Percentiles rank a stretch among this genome's conserved stretches.
phyloP scores from a whole-genome alignment of 148 eudicot genomes.

The Agrostemma githago region DNA sequence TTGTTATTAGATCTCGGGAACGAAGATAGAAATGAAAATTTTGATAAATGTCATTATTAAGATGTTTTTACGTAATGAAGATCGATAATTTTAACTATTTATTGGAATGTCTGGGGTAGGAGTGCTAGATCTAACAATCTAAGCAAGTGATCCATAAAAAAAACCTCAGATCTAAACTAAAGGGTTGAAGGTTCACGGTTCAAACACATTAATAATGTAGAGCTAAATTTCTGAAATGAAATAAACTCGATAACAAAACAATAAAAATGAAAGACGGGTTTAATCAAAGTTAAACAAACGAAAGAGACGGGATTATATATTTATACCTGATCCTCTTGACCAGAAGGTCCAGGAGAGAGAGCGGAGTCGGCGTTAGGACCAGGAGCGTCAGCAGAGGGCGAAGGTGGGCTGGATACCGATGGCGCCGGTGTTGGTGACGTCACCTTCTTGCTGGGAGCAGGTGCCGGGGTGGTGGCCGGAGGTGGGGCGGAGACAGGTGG shows the following conservation, averaged over 20 bases:
- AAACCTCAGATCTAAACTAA: conserved; percentile 7
- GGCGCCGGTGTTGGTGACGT: conserved; percentile 12
- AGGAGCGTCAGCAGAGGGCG: conserved; percentile 16
- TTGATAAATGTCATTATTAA: neutral
- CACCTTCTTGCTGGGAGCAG: conserved; percentile 10
- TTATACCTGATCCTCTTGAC: conserved; percentile 21
- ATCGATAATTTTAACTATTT: neutral
- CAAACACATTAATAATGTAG: too few species aligned
- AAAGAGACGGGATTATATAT: neutral
- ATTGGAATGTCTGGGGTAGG: too few species aligned
- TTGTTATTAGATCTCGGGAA: too few species aligned
- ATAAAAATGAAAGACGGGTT: too few species aligned
- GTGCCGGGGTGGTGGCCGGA: conserved; percentile 7
- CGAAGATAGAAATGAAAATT: neutral
- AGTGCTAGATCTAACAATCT: conserved; percentile 9
- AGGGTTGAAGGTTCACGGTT: too few species aligned
- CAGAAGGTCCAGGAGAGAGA: conserved; percentile 20
- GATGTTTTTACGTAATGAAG: too few species aligned
- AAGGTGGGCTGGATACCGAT: conserved; percentile 14
- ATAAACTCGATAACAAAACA: neutral
- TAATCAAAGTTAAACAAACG: neutral
- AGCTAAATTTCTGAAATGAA: too few species aligned
- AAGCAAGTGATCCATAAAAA: neutral
- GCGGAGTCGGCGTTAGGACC: conserved; percentile 1
- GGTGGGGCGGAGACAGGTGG: neutral